Base-by-base conservation (phyloP, 305 asterid genomes). In the Lippia alba region DNA sequence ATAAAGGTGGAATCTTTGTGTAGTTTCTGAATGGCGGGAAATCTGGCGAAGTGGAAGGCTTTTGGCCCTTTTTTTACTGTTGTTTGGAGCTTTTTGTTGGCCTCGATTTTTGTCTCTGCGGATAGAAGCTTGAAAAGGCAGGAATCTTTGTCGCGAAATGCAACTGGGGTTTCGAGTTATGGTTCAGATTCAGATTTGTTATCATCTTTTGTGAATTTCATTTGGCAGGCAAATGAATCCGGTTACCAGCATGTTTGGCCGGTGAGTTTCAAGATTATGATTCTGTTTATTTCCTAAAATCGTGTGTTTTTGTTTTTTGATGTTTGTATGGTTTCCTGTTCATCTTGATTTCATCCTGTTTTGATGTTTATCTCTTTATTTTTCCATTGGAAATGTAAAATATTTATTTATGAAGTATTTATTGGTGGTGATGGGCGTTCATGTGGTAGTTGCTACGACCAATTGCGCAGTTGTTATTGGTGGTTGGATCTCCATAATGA, bases 201-300 rank as follows among this genome's bases (percentile, higher is more conserved):
- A 6, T 64, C 84, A 8, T 14, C 80, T 72, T 51, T 84, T 56
- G 59, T 79, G 65, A 87, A 91, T 66, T 93, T 83, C 78, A 9
- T 93, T 16, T 89, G 97, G 97, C 92, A 83, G 79, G 73, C 84
- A 2, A 32, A 82, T 63, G 49, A 78, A 82, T 82, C 94, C 10
- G 98, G 98, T 46, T 93, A 91, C 86, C 87, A 89, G 3, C 98
- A 87, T 75, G 90, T 86, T 80, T 93, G 98, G 98, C 98, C 98
- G 86, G 98, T 93, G 81, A 91, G 91, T 87, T 46, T 0, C 15
- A 34, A 19, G 67, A 41, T 54, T 53, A 63, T 32, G 19, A 40
- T 34, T 48, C 32, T 17, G 34, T 58, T 30, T n/a, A 2, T 12
- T 44, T 10, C 56, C 74, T 11, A 19, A 49, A 44, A 44, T 44